Conservation (phyloP, 768 basidiomycete species). For the Boletus patriciae region DNA sequence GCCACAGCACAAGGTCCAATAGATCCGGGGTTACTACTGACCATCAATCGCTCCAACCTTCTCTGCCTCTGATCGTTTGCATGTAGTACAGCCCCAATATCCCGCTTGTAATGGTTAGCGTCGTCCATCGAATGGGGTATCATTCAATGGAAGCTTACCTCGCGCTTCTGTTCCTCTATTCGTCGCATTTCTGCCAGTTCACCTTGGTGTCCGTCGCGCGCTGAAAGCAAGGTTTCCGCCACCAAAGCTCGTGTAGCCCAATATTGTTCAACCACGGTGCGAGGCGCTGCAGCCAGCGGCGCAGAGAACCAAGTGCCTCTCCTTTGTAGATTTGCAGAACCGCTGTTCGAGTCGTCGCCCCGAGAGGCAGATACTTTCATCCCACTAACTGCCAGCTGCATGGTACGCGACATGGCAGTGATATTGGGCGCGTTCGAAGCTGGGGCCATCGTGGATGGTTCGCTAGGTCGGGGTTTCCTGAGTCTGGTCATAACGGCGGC, state of each 20-base stretch:
- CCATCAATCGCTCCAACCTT: slow-evolving; percentile 53
- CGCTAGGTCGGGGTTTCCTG: slow-evolving; percentile 18
- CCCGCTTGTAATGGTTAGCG: slow-evolving; percentile 39
- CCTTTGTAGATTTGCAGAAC: slow-evolving; percentile 7
- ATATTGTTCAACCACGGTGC: slow-evolving; percentile 49
- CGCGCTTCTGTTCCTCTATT: slow-evolving; percentile 46
- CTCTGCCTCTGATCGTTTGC: slow-evolving; percentile 49
- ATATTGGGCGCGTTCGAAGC: background rate
- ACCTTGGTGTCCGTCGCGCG: slow-evolving; percentile 46
- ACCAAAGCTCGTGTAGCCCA: slow-evolving; percentile 68
- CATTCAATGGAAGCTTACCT: slow-evolving; percentile 35
- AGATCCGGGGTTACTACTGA: slow-evolving; percentile 31
- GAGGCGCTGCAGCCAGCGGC: slow-evolving; percentile 26
- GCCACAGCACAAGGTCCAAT: slow-evolving; percentile 4
- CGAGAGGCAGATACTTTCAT: background rate
- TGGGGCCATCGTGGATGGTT: background rate
- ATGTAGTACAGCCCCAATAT: slow-evolving; percentile 38
- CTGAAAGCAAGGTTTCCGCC: slow-evolving; percentile 60
- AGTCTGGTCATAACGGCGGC: slow-evolving; percentile 24
- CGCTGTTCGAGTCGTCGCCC: background rate
- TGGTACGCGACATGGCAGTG: slow-evolving; percentile 28
- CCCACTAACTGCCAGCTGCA: slow-evolving; percentile 27
- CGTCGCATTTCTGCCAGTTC: slow-evolving; percentile 47
- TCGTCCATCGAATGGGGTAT: background rate
- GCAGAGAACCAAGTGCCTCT: slow-evolving; percentile 18